Evolutionary conservation across 148 eudicot species (phyloP).

Genomic region (Fagopyrum tataricum): DNA sequence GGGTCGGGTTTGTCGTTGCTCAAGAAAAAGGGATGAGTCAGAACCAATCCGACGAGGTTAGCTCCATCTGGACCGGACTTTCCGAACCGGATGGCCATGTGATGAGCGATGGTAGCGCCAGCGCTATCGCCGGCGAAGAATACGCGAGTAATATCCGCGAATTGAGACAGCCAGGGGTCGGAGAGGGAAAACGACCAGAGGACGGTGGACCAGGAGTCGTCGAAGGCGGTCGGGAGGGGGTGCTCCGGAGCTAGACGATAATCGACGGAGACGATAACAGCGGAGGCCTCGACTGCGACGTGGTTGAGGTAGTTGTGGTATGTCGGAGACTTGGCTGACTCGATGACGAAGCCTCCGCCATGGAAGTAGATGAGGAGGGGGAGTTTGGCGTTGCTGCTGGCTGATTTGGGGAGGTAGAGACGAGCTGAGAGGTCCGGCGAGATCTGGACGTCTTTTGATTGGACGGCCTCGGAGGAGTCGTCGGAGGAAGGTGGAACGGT

Average conservation of each 20-base stretch:
- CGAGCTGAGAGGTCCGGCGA: constrained; percentile 27
- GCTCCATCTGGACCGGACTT: neutral
- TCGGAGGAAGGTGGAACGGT: constrained; percentile 15
- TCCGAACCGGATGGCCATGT: constrained; percentile 33
- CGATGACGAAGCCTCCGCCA: constrained; percentile 44
- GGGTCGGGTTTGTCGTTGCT: neutral
- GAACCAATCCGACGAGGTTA: constrained; percentile 19
- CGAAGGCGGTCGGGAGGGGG: constrained; percentile 35
- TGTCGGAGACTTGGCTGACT: constrained; percentile 18
- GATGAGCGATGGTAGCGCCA: constrained; percentile 44
- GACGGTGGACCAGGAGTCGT: constrained; percentile 44
- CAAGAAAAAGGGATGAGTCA: constrained; percentile 38
- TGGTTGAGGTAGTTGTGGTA: constrained; percentile 23
- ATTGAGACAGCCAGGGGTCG: constrained; percentile 38
- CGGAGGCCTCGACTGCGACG: constrained; percentile 20
- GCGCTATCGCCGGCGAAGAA: constrained; percentile 47
- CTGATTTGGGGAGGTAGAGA: constrained; percentile 29
- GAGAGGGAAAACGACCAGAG: constrained; percentile 33
- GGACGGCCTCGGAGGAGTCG: constrained; percentile 17
- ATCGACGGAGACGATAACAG: constrained; percentile 30
- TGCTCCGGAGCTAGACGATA: constrained; percentile 54
- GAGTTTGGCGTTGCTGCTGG: constrained; percentile 13
- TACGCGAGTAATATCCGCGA: constrained; percentile 25
- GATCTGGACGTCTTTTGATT: constrained; percentile 30
- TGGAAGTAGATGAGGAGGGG: constrained; percentile 51